These are phyloP conservation scores for Coniochaeta ligniaria DNA, from an alignment of 2,329 filamentous ascomycete species.

Conservation along the genomic window DNA sequence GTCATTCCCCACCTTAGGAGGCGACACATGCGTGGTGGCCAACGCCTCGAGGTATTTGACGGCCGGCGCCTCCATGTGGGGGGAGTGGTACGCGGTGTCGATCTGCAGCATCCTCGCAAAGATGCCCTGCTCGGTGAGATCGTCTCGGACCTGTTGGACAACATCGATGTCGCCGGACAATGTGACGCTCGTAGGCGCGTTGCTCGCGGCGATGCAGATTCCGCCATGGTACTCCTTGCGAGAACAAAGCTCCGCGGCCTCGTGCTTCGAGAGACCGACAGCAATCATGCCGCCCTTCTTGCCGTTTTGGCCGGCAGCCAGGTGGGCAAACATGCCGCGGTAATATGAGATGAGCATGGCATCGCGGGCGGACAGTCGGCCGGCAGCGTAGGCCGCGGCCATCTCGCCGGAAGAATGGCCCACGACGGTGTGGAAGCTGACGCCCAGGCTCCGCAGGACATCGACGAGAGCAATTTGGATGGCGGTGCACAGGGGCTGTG, in stretches of 20 bases:
- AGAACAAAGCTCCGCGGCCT: slow-evolving; percentile 18
- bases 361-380: slow-evolving; percentile 22
- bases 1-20: slow-evolving; percentile 13
- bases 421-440: slow-evolving; percentile 23
- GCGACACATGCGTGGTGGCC: slow-evolving; percentile 17
- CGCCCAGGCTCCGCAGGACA: slow-evolving; percentile 16
- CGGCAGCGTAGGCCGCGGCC: slow-evolving; percentile 33
- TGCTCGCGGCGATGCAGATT: slow-evolving; percentile 23
- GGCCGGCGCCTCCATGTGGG: slow-evolving; percentile 33
- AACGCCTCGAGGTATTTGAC: slow-evolving; percentile 24
- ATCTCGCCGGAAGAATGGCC: slow-evolving; percentile 38
- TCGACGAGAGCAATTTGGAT: slow-evolving; percentile 38
- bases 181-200: slow-evolving; percentile 23
- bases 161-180: slow-evolving; percentile 26
- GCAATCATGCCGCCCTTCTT: slow-evolving; percentile 26
- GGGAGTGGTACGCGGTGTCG: slow-evolving; percentile 42
- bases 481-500: slow-evolving; percentile 46
- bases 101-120: slow-evolving; percentile 30
- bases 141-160: slow-evolving; percentile 14
- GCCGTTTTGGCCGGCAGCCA: slow-evolving; percentile 12
- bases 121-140: slow-evolving; percentile 15
- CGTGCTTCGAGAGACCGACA: slow-evolving; percentile 19
- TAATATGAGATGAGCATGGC: slow-evolving; percentile 33
- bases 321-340: slow-evolving; percentile 26
- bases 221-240: slow-evolving; percentile 14